Evolutionary conservation across 208 protist genomes (phyloP), one percentile per base, ranked within the genome.

Genomic region (Crithidia acanthocephali): DNA sequence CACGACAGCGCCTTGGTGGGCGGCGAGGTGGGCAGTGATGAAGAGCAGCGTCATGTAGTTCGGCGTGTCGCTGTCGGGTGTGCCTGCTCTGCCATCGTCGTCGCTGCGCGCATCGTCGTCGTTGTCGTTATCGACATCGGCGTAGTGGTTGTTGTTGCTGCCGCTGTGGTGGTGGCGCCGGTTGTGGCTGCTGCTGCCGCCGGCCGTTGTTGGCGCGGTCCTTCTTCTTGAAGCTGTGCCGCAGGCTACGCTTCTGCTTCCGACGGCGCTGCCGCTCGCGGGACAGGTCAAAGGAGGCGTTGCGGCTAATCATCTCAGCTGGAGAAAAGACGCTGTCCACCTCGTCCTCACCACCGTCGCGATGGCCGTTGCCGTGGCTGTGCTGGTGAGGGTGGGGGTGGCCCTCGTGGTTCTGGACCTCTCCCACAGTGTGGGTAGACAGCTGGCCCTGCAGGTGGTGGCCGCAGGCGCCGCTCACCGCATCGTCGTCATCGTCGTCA

Each of bases 21-120:
- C 93, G 5, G 94, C 83, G 27, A 99, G 74, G 74, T 99, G 97
- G 9, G 83, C 83, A 7, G 84, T 93, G 58, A 99, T 78, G 74
- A 97, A 98, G 4, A 96, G 70, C 23, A 98, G 51, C 0, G 83
- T 86, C 42, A 96, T 84, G 67, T 79, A 74, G 16, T 80, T 66
- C 0, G 87, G 28, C 16, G 57, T 68, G 44, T 63, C 45, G 3
- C 13, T 33, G 15, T 58, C 47, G 6, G 53, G 62, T 28, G 52
- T 65, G 20, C 55, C 71, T 10, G 28, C 33, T 9, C 50, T 56
- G 0, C 7, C 18, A 0, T 22, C 51, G 32, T 58, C 61, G 23
- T 62, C 55, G 8, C 16, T 30, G 61, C 13, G 6, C 6, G 1
- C 22, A n/a, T 48, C 13, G 42, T 18, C 16, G 40, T 25, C 16